Base-by-base conservation (phyloP, 2,329 filamentous ascomycete species). In the Xylariaceae sp. region DNA sequence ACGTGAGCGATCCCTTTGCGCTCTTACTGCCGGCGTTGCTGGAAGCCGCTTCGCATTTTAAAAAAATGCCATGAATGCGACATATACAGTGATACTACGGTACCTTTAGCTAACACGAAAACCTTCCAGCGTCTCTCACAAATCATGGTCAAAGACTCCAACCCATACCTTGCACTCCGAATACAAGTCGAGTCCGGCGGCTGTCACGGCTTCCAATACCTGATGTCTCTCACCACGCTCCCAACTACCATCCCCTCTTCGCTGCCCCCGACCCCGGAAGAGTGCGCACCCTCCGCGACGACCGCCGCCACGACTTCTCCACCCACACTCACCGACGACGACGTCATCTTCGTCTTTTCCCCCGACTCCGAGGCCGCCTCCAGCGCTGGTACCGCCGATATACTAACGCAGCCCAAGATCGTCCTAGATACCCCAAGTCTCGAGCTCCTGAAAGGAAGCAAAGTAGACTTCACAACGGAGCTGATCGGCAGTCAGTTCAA, bases 161-260 rank as follows among this genome's bases (percentile, higher is more conserved):
- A 95, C 66, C 89, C 89, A 2, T 77, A 87, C 62, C 81, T 95
- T 31, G 89, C 90, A 19, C 79, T 99, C n/a, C 88, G 92, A 45
- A 88, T 99, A 58, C 86, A 88, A 53, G 91, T 99, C 51, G 90
- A 95, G 65, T 90, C 87, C 49, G 94, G 94, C 56, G 94, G 94
- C 48, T 99, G 94, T 68, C 94, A 99, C 70, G 94, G 94, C 44
- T 99, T 99, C 69, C 94, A 99, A 68, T 99, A 99, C 66, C 74
- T 95, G 42, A 96, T 99, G 89, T 89, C 85, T 14, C 78, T 97
- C 4, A 86, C 89, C 2, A 82, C 80, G 0, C 70, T 86, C 1
- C 82, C 82, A 0, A 51, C 66, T 1, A 48, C 59, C 1, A 3
- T 53, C 55, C n/a, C 58, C 36, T 17, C 47, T 39, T 43, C 6